phyloP scores from a whole-genome alignment of 352 stramenopile species.

The Globisporangium alternatum region DNA sequence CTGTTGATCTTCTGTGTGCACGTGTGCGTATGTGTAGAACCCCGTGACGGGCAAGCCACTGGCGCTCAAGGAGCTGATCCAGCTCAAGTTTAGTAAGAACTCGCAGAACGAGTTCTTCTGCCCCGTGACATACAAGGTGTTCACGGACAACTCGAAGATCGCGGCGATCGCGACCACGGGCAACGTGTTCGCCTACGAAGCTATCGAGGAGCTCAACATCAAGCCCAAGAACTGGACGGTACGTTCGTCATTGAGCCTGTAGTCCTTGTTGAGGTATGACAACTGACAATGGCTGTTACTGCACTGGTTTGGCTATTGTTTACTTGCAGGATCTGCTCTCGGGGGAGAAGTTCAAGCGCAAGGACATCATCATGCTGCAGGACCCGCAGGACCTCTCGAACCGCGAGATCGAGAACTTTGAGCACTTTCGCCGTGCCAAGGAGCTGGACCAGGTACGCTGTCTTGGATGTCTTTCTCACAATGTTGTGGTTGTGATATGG shows the following conservation, averaged over 20 bases:
- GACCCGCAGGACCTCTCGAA: constrained; percentile 90
- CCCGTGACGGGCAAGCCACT: constrained; percentile 93
- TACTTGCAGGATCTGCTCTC: constrained; percentile 87
- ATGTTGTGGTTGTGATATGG: neutral
- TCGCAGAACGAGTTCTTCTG: constrained; percentile 76
- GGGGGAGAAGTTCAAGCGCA: constrained; percentile 89
- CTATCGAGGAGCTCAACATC: constrained; percentile 98
- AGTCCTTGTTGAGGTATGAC: too few species aligned
- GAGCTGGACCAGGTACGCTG: constrained; percentile 32
- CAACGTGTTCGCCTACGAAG: constrained; percentile 98
- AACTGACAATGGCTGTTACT: too few species aligned
- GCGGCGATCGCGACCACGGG: constrained; percentile 69
- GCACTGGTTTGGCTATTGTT: too few species aligned
- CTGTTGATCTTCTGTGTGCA: neutral
- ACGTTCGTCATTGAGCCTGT: neutral
- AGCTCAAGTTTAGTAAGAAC: constrained; percentile 83
- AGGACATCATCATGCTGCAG: constrained; percentile 95
- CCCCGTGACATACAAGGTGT: constrained; percentile 97
- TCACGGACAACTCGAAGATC: constrained; percentile 89
- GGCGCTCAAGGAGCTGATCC: constrained; percentile 93
- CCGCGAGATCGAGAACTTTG: constrained; percentile 97
- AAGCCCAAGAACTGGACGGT: constrained; percentile 96
- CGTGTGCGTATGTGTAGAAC: constrained; percentile 58
- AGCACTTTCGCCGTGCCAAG: constrained; percentile 87
- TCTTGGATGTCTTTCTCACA: neutral